Evolutionary conservation across 164 flowering plant genomes (phyloP).

Genomic region (Vitis riparia): DNA sequence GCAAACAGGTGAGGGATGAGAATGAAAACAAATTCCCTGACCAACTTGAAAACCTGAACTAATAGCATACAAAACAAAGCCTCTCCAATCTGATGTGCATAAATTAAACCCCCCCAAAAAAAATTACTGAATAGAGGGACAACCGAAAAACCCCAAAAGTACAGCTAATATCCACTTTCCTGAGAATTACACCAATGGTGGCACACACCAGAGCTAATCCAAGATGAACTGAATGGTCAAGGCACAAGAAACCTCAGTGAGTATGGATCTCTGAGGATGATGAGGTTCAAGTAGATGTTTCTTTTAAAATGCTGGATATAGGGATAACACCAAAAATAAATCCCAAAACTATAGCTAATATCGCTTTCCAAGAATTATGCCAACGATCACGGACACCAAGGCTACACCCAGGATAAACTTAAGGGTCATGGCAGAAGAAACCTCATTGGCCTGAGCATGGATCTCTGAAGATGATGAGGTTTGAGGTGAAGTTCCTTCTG

Average conservation of each 20-base stretch:
- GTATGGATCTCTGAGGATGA: conserved; percentile 17
- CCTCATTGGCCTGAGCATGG: conserved; percentile 21
- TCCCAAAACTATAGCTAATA: conserved; percentile 35
- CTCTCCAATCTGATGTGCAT: conserved; percentile 14
- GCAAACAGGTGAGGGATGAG: conserved; percentile 15
- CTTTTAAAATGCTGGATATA: conserved; percentile 5
- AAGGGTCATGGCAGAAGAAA: conserved; percentile 42
- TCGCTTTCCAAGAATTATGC: conserved; percentile 83
- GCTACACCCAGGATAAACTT: conserved; percentile 79
- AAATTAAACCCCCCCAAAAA: not conserved
- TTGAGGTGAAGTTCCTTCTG: conserved; percentile 50
- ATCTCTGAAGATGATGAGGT: conserved; percentile 36
- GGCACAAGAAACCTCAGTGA: conserved; percentile 27
- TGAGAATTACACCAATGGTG: conserved; percentile 59
- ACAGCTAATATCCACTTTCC: conserved; percentile 23
- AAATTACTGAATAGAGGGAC: not conserved
- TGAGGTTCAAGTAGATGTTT: conserved; percentile 36
- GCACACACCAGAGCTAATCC: conserved; percentile 59
- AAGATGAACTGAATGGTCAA: conserved; percentile 43
- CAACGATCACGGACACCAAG: conserved; percentile 69
- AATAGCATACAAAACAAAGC: conserved; percentile 10
- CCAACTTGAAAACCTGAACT: conserved; percentile 25
- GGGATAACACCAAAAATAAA: conserved; percentile 3
- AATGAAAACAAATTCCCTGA: conserved; percentile 30
- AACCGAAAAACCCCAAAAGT: not conserved